phyloP scores from a whole-genome alignment of 2,329 filamentous ascomycete genomes.

The Penicillium decumbens region DNA sequence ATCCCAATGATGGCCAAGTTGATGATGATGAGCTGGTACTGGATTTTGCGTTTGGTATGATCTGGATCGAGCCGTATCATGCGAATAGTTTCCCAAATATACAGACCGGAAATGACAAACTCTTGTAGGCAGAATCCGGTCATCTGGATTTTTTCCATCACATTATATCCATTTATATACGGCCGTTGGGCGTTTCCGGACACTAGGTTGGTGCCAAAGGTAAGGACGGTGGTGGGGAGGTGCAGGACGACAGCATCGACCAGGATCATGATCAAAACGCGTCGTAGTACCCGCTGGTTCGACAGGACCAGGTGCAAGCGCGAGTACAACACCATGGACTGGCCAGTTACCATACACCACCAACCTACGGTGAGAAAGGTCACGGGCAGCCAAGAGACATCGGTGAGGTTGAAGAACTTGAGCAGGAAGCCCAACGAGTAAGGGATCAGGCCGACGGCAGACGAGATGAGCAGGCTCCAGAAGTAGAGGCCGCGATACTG shows the following conservation, averaged over 20 bases:
- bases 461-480: constrained; percentile 47
- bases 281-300: constrained; percentile 37
- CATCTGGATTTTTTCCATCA: constrained; percentile 55
- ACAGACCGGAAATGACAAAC: constrained; percentile 50
- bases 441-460: constrained; percentile 42
- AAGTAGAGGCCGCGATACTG: constrained; percentile 48
- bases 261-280: constrained; percentile 47
- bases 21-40: constrained; percentile 48
- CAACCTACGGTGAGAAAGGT: constrained; percentile 45
- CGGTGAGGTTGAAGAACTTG: constrained; percentile 43
- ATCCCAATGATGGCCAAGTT: constrained; percentile 47
- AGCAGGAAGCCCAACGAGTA: constrained; percentile 47
- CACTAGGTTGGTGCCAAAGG: constrained; percentile 42
- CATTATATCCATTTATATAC: constrained; percentile 39
- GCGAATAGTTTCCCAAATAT: constrained; percentile 52
- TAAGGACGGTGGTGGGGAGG: constrained; percentile 45
- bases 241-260: constrained; percentile 43
- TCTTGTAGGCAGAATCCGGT: constrained; percentile 56
- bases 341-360: constrained; percentile 48
- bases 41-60: constrained; percentile 42
- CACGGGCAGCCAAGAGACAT: constrained; percentile 38
- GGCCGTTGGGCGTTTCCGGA: constrained; percentile 2
- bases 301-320: constrained; percentile 47
- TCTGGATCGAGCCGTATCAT: constrained; percentile 47
- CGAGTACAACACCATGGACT: constrained; percentile 49